Conservation (phyloP, 129 eudicot species). For the Pulicaria dysenterica region DNA sequence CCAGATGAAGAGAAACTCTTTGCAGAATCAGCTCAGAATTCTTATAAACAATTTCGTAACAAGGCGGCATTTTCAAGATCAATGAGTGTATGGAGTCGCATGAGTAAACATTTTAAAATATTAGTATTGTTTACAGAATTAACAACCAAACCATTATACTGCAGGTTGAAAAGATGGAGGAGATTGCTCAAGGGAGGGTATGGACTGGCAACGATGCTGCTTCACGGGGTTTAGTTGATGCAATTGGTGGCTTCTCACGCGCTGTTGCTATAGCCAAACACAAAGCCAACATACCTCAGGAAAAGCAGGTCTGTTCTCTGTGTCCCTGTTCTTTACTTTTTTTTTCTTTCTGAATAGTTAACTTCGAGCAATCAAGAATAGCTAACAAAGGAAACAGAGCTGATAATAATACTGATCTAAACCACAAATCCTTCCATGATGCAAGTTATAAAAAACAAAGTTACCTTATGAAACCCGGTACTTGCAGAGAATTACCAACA, state of each 20-base stretch:
- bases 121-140: background rate
- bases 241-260: slow-evolving; percentile 86
- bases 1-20: slow-evolving; percentile 92
- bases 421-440: slow-evolving; percentile 6
- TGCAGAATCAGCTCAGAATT: slow-evolving; percentile 75
- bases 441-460: background rate
- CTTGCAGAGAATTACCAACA: background rate
- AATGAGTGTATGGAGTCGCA: slow-evolving; percentile 63
- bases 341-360: background rate
- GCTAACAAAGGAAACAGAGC: background rate
- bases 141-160: slow-evolving; percentile 8
- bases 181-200: slow-evolving; percentile 31
- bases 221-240: slow-evolving; percentile 89
- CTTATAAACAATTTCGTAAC: slow-evolving; percentile 74
- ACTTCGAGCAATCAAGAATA: background rate
- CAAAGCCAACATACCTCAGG: slow-evolving; percentile 81
- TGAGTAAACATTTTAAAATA: background rate
- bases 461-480: background rate
- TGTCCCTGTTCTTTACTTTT: background rate
- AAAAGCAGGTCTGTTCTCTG: slow-evolving; percentile 47
- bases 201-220: slow-evolving; percentile 65
- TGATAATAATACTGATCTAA: background rate
- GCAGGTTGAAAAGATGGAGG: slow-evolving; percentile 26
- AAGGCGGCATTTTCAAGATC: slow-evolving; percentile 96
- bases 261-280: slow-evolving; percentile 93